Percentiles rank a stretch among this genome's conserved stretches.
Evolutionary conservation across 495 filamentous ascomycete genomes (phyloP).

Genomic region (Margaritispora aquatica): DNA sequence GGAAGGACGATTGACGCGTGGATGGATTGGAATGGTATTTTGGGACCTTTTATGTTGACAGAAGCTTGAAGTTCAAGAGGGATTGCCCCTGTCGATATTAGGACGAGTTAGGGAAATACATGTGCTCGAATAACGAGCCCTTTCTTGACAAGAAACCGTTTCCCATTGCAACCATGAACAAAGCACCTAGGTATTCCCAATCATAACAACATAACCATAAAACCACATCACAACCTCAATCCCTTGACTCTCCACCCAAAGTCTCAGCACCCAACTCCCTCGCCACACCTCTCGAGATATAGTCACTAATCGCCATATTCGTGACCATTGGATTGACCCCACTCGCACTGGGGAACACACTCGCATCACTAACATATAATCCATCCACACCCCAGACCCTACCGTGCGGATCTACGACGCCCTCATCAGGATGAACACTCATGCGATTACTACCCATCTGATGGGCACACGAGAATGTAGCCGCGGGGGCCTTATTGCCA

Average conservation of each 20-base stretch:
- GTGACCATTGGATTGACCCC: constrained; percentile 96
- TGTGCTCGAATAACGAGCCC: too few relatives aligned
- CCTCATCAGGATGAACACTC: constrained; percentile 49
- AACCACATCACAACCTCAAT: not conserved
- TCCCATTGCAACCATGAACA: too few relatives aligned
- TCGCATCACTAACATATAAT: constrained; percentile 78
- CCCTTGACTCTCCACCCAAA: not conserved
- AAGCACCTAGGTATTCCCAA: too few relatives aligned
- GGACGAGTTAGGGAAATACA: too few relatives aligned
- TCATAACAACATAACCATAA: not conserved
- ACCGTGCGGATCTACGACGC: constrained; percentile 71
- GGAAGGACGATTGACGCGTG: too few relatives aligned
- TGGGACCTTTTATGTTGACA: too few relatives aligned
- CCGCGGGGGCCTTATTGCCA: constrained; percentile 44
- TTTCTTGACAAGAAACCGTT: too few relatives aligned
- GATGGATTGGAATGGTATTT: too few relatives aligned
- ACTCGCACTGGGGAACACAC: constrained; percentile 81
- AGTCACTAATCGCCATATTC: constrained; percentile 65
- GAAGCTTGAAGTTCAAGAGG: too few relatives aligned
- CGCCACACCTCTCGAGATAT: constrained; percentile 20
- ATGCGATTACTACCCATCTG: constrained; percentile 92
- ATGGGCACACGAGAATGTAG: constrained; percentile 56
- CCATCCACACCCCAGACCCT: constrained; percentile 70
- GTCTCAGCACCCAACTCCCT: constrained; percentile 6
- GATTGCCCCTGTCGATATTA: too few relatives aligned